Base-by-base conservation (phyloP, 2,329 filamentous ascomycete genomes). In the Fusarium pseudocircinatum region DNA sequence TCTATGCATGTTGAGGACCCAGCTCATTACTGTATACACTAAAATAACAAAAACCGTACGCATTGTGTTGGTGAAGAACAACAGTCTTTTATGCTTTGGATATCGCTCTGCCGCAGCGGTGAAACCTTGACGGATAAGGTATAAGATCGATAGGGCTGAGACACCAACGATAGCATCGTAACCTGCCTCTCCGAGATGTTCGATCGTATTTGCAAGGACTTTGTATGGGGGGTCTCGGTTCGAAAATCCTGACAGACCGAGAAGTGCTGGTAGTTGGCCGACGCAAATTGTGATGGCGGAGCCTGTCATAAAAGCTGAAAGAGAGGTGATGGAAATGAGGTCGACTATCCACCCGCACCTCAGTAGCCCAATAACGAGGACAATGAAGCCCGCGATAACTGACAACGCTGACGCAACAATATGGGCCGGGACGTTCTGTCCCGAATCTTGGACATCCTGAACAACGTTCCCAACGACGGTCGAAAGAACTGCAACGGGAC, bases 281-380 rank as follows among this genome's bases (percentile, higher is more conserved):
- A 90, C 88, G 22, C 90, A 91, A 79, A 99, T 98, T 77, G 90
- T 97, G 81, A 99, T 88, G 60, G 96, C 95, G 10, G 96, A 97
- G 6, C 96, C 96, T 0, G 96, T 98, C 93, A 98, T 98, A 85
- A 97, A 98, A 6, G 96, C 95, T 0, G 94, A 95, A 60, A 98
- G 94, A 0, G 95, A 94, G 4, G 94, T 92, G 63, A 98, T 89
- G 3, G 96, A 94, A 77, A 98, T 98, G 78, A 98, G 89, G 75
- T 98, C 95, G 53, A 98, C 95, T 57, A 98, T 91, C 90, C 95
- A 97, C 11, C 96, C 96, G 42, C 92, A 88, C 52, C 95, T 91
- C 47, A 94, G 84, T 7, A 98, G 84, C 7, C 96, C 96, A 69
- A 98, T 89, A 70, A 91, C 89, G 56, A 92, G 86, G 42, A 98